Conservation (phyloP, 2,329 filamentous ascomycete species). For the Penicillium decumbens region DNA sequence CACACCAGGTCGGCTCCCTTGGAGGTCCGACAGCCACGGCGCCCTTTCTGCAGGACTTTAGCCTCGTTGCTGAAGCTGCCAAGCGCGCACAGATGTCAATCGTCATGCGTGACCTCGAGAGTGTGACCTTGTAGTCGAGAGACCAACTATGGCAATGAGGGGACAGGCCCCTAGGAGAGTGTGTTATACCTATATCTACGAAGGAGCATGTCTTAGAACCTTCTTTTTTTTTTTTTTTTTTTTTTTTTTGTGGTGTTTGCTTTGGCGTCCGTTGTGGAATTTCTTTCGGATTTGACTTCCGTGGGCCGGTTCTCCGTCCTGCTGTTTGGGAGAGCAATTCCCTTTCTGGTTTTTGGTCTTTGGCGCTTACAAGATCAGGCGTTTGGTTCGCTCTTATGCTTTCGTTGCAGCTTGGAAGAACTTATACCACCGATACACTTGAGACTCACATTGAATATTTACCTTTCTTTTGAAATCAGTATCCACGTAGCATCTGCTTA, state of each 20-base stretch:
- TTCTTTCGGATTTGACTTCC: not conserved
- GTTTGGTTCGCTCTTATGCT: slow-evolving; percentile 2
- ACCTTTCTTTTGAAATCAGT: not conserved
- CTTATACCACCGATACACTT: slow-evolving; percentile 15
- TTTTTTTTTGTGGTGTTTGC: not conserved
- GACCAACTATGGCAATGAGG: not conserved
- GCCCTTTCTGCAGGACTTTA: slow-evolving; percentile 73
- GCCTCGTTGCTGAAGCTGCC: slow-evolving; percentile 82
- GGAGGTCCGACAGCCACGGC: slow-evolving; percentile 45
- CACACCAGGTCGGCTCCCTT: slow-evolving; percentile 24
- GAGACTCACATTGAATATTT: slow-evolving; percentile 1
- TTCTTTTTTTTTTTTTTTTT: not conserved
- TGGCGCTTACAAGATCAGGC: slow-evolving; percentile 6
- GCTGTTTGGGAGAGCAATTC: not conserved
- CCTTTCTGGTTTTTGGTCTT: slow-evolving; percentile 1
- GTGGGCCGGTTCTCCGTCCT: not conserved
- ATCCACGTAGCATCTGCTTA: not conserved
- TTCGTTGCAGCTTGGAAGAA: not conserved
- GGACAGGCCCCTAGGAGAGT: slow-evolving; percentile 10
- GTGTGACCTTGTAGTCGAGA: slow-evolving; percentile 32
- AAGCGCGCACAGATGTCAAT: slow-evolving; percentile 89
- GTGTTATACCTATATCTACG: not conserved
- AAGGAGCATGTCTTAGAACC: slow-evolving; percentile 4
- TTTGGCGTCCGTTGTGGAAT: slow-evolving; percentile 7
- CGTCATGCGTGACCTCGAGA: slow-evolving; percentile 75